Evolutionary conservation across 495 filamentous ascomycete species (phyloP).

Genomic region (Penicillium daleae): DNA sequence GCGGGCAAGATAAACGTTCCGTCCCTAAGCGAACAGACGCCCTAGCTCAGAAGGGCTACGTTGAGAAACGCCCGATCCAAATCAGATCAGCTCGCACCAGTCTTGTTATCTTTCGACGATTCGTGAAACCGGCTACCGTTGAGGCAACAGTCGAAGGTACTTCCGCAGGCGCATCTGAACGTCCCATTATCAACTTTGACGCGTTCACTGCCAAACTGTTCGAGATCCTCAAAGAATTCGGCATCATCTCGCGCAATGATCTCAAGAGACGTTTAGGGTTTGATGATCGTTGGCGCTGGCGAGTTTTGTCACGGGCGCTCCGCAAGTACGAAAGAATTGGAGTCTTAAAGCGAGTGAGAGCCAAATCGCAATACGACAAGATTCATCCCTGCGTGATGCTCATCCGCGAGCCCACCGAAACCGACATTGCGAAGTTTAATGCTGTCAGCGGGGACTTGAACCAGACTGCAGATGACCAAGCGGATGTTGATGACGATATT

Average conservation of each 20-base stretch:
- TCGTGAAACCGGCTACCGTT: slow-evolving; percentile 38
- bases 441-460: slow-evolving; percentile 38
- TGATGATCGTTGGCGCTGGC: slow-evolving; percentile 64
- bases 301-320: slow-evolving; percentile 66
- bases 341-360: slow-evolving; percentile 68
- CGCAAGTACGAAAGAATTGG: slow-evolving; percentile 72
- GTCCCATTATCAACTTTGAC: slow-evolving; percentile 45
- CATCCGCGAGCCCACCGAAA: slow-evolving; percentile 68
- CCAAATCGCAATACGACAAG: slow-evolving; percentile 51
- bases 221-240: slow-evolving; percentile 46
- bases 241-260: slow-evolving; percentile 59
- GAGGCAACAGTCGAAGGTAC: slow-evolving; percentile 15
- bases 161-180: slow-evolving; percentile 10
- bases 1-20: slow-evolving; percentile 87
- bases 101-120: slow-evolving; percentile 64
- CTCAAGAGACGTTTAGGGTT: slow-evolving; percentile 65
- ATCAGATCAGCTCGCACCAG: slow-evolving; percentile 69
- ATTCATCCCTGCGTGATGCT: slow-evolving; percentile 69
- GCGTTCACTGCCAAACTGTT: slow-evolving; percentile 50
- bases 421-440: slow-evolving; percentile 64
- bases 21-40: slow-evolving; percentile 79
- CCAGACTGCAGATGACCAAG: slow-evolving; percentile 45
- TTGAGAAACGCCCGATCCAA: slow-evolving; percentile 75
- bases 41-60: slow-evolving; percentile 78
- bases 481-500: slow-evolving; percentile 44